Evolutionary conservation across 768 basidiomycete species (phyloP).

Genomic region (Exsudoporus frostii): DNA sequence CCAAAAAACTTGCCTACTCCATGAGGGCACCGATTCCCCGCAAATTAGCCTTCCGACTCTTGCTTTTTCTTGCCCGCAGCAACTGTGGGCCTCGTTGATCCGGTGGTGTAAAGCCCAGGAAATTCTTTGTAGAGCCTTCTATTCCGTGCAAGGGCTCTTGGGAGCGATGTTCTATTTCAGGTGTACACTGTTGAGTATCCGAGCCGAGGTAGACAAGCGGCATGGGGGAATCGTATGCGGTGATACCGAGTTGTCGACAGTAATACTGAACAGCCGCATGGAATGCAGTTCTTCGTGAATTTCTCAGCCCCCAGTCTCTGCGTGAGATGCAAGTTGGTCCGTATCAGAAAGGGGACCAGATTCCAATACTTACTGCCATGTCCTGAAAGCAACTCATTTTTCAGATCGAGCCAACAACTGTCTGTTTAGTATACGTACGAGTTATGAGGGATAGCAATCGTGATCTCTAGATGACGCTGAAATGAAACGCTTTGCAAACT

Average conservation of each 20-base stretch:
- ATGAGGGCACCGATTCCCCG: slow-evolving; percentile 22
- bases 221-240: slow-evolving; percentile 54
- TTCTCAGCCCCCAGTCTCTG: slow-evolving; percentile 60
- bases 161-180: background rate
- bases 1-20: slow-evolving; percentile 9
- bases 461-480: slow-evolving; percentile 65
- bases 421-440: slow-evolving; percentile 31
- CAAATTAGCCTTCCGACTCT: slow-evolving; percentile 33
- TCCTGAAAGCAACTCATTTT: slow-evolving; percentile 18
- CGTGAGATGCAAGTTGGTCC: slow-evolving; percentile 3
- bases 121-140: slow-evolving; percentile 12
- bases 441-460: slow-evolving; percentile 60
- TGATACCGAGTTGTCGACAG: slow-evolving; percentile 66
- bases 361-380: slow-evolving; percentile 32
- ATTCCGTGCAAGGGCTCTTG: slow-evolving; percentile 6
- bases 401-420: slow-evolving; percentile 1
- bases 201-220: slow-evolving; percentile 51
- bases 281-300: slow-evolving; percentile 69
- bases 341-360: background rate
- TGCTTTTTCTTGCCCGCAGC: slow-evolving; percentile 32
- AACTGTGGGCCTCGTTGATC: slow-evolving; percentile 12
- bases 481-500: slow-evolving; percentile 60
- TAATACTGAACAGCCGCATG: slow-evolving; percentile 75
- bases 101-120: slow-evolving; percentile 32
- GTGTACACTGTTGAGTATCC: slow-evolving; percentile 12